phyloP scores from a whole-genome alignment of 2,329 filamentous ascomycete genomes.

The Coleophoma eucalyptorum region DNA sequence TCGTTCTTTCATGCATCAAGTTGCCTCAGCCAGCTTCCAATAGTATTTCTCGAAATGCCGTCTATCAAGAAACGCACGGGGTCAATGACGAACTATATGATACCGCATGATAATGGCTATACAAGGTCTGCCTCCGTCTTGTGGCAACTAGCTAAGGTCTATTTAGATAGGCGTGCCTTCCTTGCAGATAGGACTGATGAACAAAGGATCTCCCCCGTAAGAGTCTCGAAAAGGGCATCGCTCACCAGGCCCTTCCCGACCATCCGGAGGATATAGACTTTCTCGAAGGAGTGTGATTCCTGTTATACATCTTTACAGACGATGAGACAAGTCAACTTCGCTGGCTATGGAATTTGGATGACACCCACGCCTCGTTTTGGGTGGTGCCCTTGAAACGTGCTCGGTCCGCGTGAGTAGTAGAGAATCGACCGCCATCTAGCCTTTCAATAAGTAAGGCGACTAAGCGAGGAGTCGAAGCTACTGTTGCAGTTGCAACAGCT shows the following conservation, averaged over 20 bases:
- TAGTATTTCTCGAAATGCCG: too few species aligned
- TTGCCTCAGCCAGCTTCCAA: neutral
- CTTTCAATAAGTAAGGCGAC: too few species aligned
- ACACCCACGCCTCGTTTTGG: neutral
- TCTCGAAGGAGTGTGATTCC: neutral
- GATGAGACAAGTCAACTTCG: neutral
- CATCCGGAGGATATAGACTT: neutral
- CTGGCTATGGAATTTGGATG: neutral
- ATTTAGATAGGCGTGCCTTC: too few species aligned
- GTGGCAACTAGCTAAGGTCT: too few species aligned
- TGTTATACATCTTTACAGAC: neutral
- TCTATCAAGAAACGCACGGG: neutral
- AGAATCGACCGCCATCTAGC: neutral
- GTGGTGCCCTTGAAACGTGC: neutral
- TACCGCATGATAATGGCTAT: neutral
- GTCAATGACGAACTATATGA: conserved; percentile 2
- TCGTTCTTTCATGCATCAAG: neutral
- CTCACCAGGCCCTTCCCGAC: neutral
- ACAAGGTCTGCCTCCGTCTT: neutral
- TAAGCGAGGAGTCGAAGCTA: too few species aligned
- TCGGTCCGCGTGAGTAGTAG: neutral
- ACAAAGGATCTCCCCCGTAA: neutral
- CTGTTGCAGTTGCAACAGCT: too few species aligned
- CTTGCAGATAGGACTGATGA: too few species aligned
- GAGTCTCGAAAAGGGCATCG: neutral